phyloP scores from a whole-genome alignment of 2,329 filamentous ascomycete species.

The Pleoardoris graminearum region DNA sequence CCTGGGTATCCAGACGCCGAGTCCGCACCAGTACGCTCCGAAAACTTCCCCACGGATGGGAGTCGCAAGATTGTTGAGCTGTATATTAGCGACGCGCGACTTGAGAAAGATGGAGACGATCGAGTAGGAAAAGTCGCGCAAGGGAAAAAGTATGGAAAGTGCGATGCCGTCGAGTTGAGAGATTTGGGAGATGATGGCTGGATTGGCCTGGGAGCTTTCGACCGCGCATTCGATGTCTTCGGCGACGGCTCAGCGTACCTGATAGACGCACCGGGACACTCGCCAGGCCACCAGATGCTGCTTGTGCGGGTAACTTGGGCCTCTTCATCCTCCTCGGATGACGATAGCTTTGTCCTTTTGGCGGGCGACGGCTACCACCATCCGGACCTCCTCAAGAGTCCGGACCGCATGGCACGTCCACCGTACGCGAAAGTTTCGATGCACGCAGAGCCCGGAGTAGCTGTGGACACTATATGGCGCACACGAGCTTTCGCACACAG shows the following conservation, averaged over 20 bases:
- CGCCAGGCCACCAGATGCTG: conserved; percentile 56
- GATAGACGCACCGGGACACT: conserved; percentile 57
- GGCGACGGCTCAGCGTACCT: conserved; percentile 54
- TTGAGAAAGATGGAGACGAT: conserved; percentile 26
- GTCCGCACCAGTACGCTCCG: conserved; percentile 40
- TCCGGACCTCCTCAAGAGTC: conserved; percentile 31
- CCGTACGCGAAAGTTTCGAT: conserved; percentile 33
- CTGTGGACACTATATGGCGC: conserved; percentile 32
- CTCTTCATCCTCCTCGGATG: neutral
- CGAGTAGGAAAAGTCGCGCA: conserved; percentile 30
- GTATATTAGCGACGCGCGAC: conserved; percentile 34
- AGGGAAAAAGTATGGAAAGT: conserved; percentile 28
- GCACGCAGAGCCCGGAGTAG: conserved; percentile 33
- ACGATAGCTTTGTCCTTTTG: conserved; percentile 33
- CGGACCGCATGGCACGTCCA: conserved; percentile 31
- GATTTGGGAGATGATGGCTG: conserved; percentile 46
- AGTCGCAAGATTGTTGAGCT: conserved; percentile 49
- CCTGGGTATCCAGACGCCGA: conserved; percentile 33
- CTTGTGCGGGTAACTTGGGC: conserved; percentile 27
- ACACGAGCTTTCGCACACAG: conserved; percentile 26
- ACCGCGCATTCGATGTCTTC: conserved; percentile 53
- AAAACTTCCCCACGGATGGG: conserved; percentile 48
- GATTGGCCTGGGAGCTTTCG: conserved; percentile 48
- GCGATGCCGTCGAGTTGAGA: conserved; percentile 32
- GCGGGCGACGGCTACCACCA: conserved; percentile 42